A percentile compares a stretch with the other conserved stretches of the same genome.
Conservation (phyloP, 2,329 filamentous ascomycete genomes). For the Alternaria metachromatica region DNA sequence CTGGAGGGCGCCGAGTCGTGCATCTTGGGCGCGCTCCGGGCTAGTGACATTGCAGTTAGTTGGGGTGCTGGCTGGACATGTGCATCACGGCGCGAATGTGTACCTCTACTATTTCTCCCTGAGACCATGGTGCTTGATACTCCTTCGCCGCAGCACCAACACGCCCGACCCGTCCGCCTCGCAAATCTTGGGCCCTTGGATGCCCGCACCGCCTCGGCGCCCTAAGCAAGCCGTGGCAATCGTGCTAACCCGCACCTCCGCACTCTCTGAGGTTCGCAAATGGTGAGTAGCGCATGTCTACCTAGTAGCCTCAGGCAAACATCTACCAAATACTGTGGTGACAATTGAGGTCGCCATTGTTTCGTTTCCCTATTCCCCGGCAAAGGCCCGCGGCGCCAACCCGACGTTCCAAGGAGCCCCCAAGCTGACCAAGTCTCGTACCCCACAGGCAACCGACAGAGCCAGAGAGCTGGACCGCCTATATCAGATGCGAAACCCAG, state of each 20-base stretch:
- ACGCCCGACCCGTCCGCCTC: slow-evolving; percentile 6
- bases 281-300: slow-evolving; percentile 26
- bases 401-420: slow-evolving; percentile 1
- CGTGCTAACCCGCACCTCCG: slow-evolving; percentile 19
- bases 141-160: slow-evolving; percentile 12
- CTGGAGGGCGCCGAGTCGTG: slow-evolving; percentile 7
- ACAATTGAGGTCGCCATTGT: background rate
- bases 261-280: slow-evolving; percentile 23
- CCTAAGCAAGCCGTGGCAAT: slow-evolving; percentile 27
- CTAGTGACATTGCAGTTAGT: slow-evolving; percentile 4
- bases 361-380: slow-evolving; percentile 6
- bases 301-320: background rate
- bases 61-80: background rate
- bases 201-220: slow-evolving; percentile 13
- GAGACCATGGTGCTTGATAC: slow-evolving; percentile 15
- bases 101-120: slow-evolving; percentile 7
- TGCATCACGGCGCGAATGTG: background rate
- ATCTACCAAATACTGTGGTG: background rate
- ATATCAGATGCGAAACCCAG: slow-evolving; percentile 60
- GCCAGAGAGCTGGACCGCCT: slow-evolving; percentile 55
- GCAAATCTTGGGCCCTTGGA: slow-evolving; percentile 12
- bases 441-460: slow-evolving; percentile 48
- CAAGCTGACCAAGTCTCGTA: slow-evolving; percentile 36
- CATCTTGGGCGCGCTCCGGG: background rate
- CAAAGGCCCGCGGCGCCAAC: slow-evolving; percentile 11